Evolutionary conservation across 495 filamentous ascomycete species (phyloP), one percentile per base, ranked within the genome.

Genomic region (Clavariopsis aquatica): DNA sequence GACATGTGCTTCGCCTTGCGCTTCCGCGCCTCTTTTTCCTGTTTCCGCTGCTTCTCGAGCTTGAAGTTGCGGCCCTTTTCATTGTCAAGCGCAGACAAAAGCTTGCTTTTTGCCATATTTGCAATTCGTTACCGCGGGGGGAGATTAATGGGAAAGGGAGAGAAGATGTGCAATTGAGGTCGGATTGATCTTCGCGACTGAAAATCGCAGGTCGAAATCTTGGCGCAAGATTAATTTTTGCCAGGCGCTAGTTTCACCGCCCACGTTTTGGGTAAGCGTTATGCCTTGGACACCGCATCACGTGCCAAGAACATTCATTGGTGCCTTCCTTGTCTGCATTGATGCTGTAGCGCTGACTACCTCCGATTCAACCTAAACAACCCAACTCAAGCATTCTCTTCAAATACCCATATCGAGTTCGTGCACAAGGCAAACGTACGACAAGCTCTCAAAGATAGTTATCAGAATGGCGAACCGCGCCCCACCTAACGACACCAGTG

Each of bases 11-110:
- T 80, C 74, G 82, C 65, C 64, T 78, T 69, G 36, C 61, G 22
- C 43, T 65, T 64, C 49, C 61, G 34, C 15, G 65, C 68, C 28
- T 60, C 77, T 67, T 79, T 82, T 70, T 80, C 76, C 60, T 81
- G 75, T 57, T 73, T 88, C 75, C 83, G 84, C 74, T 86, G 83
- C 65, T 85, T 84, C 74, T 90, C 80, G 60, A 86, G 82, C 53
- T 86, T 84, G 68, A 88, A 85, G 65, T 92, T 84, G 17, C 83
- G 78, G 49, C 88, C 85, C 72, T 87, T 69, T 46, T 63, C 41
- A 1, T 64, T 53, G n/a, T 75, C 72, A 1, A 76, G 57, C 46
- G 73, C 72, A 26, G 63, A 49, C 55, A 72, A 69, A 17, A 76
- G 69, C 52, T 70, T 75, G 22, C 69, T 69, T 66, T 71, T 72